Conservation (phyloP, 768 basidiomycete species). For the Leccinum incarnatum region DNA sequence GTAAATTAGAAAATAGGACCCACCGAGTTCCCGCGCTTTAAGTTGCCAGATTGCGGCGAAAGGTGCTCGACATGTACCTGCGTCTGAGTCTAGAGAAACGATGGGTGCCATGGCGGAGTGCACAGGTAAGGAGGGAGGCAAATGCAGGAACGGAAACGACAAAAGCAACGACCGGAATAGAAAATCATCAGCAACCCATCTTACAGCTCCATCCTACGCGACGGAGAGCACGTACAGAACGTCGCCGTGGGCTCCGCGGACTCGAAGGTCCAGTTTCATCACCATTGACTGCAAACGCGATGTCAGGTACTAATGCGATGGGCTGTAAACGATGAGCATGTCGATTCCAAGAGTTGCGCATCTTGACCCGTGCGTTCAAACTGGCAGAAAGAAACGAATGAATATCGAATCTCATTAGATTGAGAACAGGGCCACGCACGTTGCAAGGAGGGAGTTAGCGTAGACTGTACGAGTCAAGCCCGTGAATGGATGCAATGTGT, state of each 20-base stretch:
- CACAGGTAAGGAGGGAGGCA: too few species aligned
- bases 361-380: slow-evolving; percentile 19
- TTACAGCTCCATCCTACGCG: neutral
- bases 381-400: slow-evolving; percentile 10
- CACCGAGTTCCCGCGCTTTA: slow-evolving; percentile 8
- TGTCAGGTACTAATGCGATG: neutral
- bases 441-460: slow-evolving; percentile 28
- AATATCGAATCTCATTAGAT: slow-evolving; percentile 2
- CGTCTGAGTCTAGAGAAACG: neutral
- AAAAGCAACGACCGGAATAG: neutral
- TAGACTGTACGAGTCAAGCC: slow-evolving; percentile 12
- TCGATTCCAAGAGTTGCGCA: slow-evolving; percentile 4
- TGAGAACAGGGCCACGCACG: slow-evolving; percentile 1
- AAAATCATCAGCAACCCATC: neutral
- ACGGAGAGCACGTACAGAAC: neutral
- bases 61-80: neutral
- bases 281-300: neutral
- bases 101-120: neutral
- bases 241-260: neutral
- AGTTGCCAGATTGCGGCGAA: neutral
- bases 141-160: neutral
- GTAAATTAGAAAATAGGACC: neutral
- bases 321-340: neutral
- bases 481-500: neutral
- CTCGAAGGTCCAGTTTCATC: neutral